Base-by-base conservation (phyloP, 2,329 filamentous ascomycete genomes). In the Ophiostoma ips region DNA sequence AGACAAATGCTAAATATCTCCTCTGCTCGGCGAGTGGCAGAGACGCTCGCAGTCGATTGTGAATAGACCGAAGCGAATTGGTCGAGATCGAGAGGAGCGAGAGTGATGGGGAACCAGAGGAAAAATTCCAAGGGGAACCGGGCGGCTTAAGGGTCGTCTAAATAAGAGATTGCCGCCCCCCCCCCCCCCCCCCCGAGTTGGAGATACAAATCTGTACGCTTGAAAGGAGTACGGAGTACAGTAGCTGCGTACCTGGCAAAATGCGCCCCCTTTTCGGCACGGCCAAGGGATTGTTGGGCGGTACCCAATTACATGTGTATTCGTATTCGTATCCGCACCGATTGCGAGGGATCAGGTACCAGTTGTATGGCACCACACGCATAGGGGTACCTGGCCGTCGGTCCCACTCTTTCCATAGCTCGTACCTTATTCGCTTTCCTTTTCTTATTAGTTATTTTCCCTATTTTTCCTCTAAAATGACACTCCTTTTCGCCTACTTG, bases 251-350 rank as follows among this genome's bases (percentile, higher is more conserved):
- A n/a, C n/a, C n/a, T n/a, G n/a, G n/a, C n/a, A n/a, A n/a, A n/a
- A n/a, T n/a, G n/a, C 19, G 24, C 41, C 41, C 41, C 41, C 31
- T 44, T 44, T 44, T 44, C 40, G 48, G 18, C 36, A 35, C 34
- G 34, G 16, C 16, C 24, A 43, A 33, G 21, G 33, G 34, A 16
- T 28, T 18, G 16, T 18, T 8, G 31, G 16, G 34, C 13, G 24
- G n/a, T 16, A 8, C 34, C 53, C 53, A 55, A 55, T 55, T 40
- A 50, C 24, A 9, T 8, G 31, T 3, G 12, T n/a, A 2, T 9
- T 53, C 53, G 53, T 55, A 55, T 55, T 55, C 52, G 52, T 54
- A 52, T 55, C 49, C 52, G 50, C 47, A 47, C 34, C n/a, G 15
- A 15, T 9, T 28, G 24, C 8, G 4, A n/a, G n/a, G n/a, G n/a